Base-by-base conservation (phyloP, 1,139 yeast species). In the Lodderomyces pseudojiufengensis region DNA sequence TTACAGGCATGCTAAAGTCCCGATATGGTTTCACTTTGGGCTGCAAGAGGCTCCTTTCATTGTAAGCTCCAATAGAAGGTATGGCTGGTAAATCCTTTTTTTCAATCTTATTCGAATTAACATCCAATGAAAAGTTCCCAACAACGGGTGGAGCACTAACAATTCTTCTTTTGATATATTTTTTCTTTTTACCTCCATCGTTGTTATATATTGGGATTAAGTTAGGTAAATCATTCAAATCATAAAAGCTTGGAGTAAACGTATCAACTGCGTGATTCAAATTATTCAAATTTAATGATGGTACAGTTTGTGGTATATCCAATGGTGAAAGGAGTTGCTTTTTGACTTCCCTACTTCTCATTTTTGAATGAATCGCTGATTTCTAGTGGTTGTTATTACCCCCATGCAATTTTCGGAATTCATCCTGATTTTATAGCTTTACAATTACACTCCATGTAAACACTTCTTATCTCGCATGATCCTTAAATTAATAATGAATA, bases 141-240 rank as follows among this genome's bases (percentile, higher is more conserved):
- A 20, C 2, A n/a, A 27, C 32, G 1, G 39, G 37, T n/a, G 45
- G 45, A 12, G 43, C 40, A 41, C 44, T 29, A 25, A 36, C 39
- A 27, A 39, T 33, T 35, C 46, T 32, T 16, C 31, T 21, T 16
- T 29, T 33, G 10, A 51, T 42, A 33, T 54, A 54, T 23, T 54
- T 44, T 33, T 46, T 47, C 28, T 61, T 40, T 28, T 41, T 46
- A 2, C 65, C 65, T n/a, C 48, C 50, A 18, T 42, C 45, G 15
- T 45, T 45, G 32, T 48, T 48, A 40, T 57, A 55, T 1, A 61
- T 52, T 2, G 71, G 70, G 10, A 63, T 38, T 1, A 36, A 42
- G 4, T 46, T 46, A 2, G 71, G 72, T 9, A 69, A 50, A 33
- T 68, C 72, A 4, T 49, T 49, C 9, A 50, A 24, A 4, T 53